phyloP scores from a whole-genome alignment of 179 eudicot genomes.

The Actinidia arguta region DNA sequence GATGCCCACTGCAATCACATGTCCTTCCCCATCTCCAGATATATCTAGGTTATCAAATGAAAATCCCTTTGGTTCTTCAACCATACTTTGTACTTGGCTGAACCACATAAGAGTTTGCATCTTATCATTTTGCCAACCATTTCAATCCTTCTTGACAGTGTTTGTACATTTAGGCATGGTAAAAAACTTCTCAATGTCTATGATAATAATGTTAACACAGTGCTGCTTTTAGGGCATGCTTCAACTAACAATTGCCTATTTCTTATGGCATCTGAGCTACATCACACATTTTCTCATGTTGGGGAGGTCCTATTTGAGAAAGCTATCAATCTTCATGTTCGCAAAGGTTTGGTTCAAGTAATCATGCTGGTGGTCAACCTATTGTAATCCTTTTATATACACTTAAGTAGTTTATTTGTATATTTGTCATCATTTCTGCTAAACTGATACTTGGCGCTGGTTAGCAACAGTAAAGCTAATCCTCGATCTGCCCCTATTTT shows the following conservation, averaged over 20 bases:
- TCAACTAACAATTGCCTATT: not conserved
- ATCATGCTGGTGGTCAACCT: conserved; percentile 4
- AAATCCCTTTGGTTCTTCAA: not conserved
- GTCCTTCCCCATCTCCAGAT: not conserved
- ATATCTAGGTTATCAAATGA: not conserved
- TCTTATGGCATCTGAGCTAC: not conserved
- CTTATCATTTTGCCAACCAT: not conserved
- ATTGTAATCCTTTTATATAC: not conserved
- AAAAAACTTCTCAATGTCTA: not conserved
- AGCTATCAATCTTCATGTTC: conserved; percentile 3
- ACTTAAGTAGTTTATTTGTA: not conserved
- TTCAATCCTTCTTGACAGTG: not conserved
- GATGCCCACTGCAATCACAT: not conserved
- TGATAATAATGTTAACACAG: not conserved
- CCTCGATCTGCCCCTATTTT: no score
- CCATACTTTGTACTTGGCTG: not conserved
- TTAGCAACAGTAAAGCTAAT: no score
- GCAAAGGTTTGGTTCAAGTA: not conserved
- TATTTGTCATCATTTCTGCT: not conserved
- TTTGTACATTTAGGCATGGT: not conserved
- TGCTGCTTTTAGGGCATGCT: conserved; percentile 1
- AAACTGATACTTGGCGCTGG: not conserved
- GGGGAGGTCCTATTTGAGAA: not conserved
- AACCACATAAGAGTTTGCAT: not conserved
- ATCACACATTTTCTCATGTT: not conserved